A percentile compares a stretch with the other conserved stretches of the same genome.
These are phyloP conservation scores for Hygrophila difformis DNA, from an alignment of 257 asterid species.

Conservation along the genomic window DNA sequence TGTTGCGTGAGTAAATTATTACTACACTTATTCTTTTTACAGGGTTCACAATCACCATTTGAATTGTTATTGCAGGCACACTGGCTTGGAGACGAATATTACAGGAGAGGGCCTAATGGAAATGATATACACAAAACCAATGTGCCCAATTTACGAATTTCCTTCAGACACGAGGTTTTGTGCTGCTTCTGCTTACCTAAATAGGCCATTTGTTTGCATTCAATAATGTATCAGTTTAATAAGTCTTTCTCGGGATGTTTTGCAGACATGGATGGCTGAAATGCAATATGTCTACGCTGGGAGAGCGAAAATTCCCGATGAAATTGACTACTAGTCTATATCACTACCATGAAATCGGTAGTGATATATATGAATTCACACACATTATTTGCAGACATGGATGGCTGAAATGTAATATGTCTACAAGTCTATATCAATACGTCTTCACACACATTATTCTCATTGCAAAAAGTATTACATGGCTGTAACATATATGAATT, in stretches of 20 bases:
- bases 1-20: too few species aligned
- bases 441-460: too few species aligned
- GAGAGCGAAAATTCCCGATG: slow-evolving; percentile 51
- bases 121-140: slow-evolving; percentile 86
- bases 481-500: too few species aligned
- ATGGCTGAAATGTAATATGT: too few species aligned
- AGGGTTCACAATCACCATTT: slow-evolving; percentile 8
- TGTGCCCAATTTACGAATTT: slow-evolving; percentile 70
- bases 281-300: slow-evolving; percentile 74
- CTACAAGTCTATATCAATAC: too few species aligned
- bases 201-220: too few species aligned
- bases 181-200: slow-evolving; percentile 9
- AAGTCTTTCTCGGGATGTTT: slow-evolving; percentile 1
- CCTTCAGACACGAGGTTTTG: slow-evolving; percentile 78
- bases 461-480: too few species aligned
- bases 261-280: slow-evolving; percentile 89
- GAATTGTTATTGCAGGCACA: slow-evolving; percentile 40
- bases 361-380: too few species aligned
- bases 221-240: neutral
- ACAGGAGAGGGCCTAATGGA: slow-evolving; percentile 61
- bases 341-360: too few species aligned
- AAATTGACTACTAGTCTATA: slow-evolving; percentile 40
- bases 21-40: too few species aligned
- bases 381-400: too few species aligned
- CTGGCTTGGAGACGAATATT: slow-evolving; percentile 80